Base-by-base conservation (phyloP, 345 rosid genomes). In the Brassica rapa region DNA sequence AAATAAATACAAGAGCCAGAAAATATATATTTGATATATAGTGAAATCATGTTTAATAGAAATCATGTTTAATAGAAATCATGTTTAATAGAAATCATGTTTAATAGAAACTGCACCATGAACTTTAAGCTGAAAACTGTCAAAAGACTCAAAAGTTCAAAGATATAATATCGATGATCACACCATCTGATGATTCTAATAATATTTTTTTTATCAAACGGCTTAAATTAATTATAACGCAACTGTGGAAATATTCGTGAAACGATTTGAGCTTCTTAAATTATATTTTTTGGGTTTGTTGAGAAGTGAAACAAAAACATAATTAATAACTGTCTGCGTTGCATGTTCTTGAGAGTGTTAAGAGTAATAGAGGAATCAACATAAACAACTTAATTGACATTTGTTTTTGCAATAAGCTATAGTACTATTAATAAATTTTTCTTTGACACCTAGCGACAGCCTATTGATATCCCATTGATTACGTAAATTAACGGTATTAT, bases 301-400 rank as follows among this genome's bases (percentile, higher is more conserved):
- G 21, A 51, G 16, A 51, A 66, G 65, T 70, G 51, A 56, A 55
- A 15, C 72, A 70, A 57, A 57, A 70, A 59, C 63, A 70, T 57
- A 70, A 70, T 25, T 55, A 70, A 69, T 29, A 21, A 74, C 62
- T 74, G 71, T 75, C 76, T 80, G 83, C 80, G 70, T 80, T 43
- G 80, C 83, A 80, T 80, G 83, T 80, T 80, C 80, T 57, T 75
- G 21, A 10, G 35, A 65, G 27, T 80, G 80, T 41, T 49, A 56
- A 33, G 49, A 79, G 57, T 49, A 2, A 30, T 63, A 75, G 59
- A 64, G 64, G 57, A 71, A 80, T 64, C 73, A 75, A 64, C 62
- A 43, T 75, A 70, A 63, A 56, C 72, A 56, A 69, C 37, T 39
- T 62, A 70, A 80, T n/a, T 57, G 68, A 9, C 37, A 80, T 75